Evolutionary conservation across 2,329 filamentous ascomycete genomes (phyloP).

Genomic region (Cladosporium sp.): DNA sequence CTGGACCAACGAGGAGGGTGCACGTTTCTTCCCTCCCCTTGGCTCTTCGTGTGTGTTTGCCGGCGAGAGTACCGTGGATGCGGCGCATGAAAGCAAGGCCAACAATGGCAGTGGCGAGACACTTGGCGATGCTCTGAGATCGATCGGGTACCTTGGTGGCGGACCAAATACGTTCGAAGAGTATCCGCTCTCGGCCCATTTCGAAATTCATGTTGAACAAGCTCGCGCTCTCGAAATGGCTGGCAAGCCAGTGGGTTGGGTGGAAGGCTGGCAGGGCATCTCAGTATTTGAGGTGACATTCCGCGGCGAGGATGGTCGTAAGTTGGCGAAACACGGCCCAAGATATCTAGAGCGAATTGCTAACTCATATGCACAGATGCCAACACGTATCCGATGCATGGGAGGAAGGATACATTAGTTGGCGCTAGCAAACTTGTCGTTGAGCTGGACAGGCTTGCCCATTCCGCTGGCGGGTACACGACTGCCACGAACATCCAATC

Average conservation of each 20-base stretch:
- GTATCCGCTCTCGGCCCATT: conserved; percentile 30
- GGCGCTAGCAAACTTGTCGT: conserved; percentile 29
- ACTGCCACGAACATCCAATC: conserved; percentile 33
- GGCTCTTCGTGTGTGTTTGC: conserved; percentile 29
- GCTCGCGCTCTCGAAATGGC: conserved; percentile 26
- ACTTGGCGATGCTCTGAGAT: conserved; percentile 34
- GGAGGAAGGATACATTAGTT: conserved; percentile 31
- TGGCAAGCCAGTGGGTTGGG: conserved; percentile 28
- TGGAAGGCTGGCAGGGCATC: conserved; percentile 31
- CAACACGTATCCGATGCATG: conserved; percentile 33
- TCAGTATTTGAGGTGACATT: conserved; percentile 33
- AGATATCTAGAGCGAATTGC: too few species aligned
- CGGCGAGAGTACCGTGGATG: conserved; percentile 27
- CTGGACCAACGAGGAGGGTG: conserved; percentile 35
- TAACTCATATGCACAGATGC: conserved; percentile 27
- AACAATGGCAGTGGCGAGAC: conserved; percentile 24
- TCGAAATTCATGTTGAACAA: conserved; percentile 33
- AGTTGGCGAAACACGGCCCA: not conserved
- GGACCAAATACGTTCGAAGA: conserved; percentile 30
- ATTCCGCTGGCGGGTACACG: conserved; percentile 26
- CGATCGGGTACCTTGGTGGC: conserved; percentile 37
- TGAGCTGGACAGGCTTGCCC: conserved; percentile 28
- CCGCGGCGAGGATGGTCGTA: conserved; percentile 34
- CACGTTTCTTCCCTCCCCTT: conserved; percentile 26
- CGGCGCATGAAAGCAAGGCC: conserved; percentile 31